A percentile compares a stretch with the other conserved stretches of the same genome.
These are phyloP conservation scores for Calocybe indica DNA, from an alignment of 768 basidiomycete genomes.

Conservation along the genomic window DNA sequence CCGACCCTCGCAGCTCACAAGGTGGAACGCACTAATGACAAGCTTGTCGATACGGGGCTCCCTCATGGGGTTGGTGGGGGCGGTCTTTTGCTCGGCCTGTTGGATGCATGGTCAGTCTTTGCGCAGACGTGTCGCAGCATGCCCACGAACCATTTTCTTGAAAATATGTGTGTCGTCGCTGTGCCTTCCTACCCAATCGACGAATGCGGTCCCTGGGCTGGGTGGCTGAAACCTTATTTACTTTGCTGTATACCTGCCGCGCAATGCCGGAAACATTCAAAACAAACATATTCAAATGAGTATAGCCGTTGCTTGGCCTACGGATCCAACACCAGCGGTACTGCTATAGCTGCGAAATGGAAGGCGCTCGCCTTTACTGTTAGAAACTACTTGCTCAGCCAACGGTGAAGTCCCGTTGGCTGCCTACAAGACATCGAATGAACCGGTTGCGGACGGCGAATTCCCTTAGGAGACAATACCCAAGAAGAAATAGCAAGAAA, in stretches of 20 bases:
- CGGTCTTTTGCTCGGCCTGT: slow-evolving; percentile 84
- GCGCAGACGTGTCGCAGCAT: slow-evolving; percentile 2
- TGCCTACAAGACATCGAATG: not conserved
- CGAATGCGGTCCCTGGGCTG: slow-evolving; percentile 20
- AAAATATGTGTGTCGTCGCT: slow-evolving; percentile 29
- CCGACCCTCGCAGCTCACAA: too few species aligned
- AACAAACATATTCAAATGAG: too few species aligned
- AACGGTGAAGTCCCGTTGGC: not conserved
- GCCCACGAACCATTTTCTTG: slow-evolving; percentile 36
- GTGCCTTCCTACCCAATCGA: slow-evolving; percentile 24
- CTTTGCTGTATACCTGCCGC: slow-evolving; percentile 22
- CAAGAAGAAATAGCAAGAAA: too few species aligned
- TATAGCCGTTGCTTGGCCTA: too few species aligned
- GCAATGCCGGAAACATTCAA: not conserved
- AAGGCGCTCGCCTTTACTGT: too few species aligned
- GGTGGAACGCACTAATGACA: slow-evolving; percentile 84
- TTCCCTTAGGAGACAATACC: too few species aligned
- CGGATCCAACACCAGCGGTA: too few species aligned
- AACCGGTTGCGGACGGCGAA: too few species aligned
- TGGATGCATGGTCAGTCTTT: slow-evolving; percentile 2
- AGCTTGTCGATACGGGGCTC: slow-evolving; percentile 98
- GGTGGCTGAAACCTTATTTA: slow-evolving; percentile 40
- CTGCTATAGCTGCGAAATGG: too few species aligned
- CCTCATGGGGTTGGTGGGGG: slow-evolving; percentile 91
- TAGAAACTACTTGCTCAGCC: too few species aligned